Percentiles rank a stretch among this genome's conserved stretches.
Evolutionary conservation across 192 early-diverging fungal species (phyloP).

Genomic region (Coemansia sp.): DNA sequence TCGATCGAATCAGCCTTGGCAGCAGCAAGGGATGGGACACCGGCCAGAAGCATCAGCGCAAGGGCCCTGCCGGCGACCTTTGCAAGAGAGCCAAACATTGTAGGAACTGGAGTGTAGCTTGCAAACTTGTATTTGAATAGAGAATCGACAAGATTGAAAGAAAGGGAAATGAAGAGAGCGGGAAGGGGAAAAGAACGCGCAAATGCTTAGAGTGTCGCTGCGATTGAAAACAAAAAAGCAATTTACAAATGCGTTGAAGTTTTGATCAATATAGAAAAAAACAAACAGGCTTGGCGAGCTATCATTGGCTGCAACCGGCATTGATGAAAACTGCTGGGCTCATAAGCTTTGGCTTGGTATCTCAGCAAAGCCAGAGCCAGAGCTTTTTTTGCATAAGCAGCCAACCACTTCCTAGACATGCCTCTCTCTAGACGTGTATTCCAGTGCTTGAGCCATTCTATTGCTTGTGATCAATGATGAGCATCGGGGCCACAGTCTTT

Average conservation of each 20-base stretch:
- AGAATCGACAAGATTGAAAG: background rate
- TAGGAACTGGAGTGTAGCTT: background rate
- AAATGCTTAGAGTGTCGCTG: background rate
- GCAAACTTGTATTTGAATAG: background rate
- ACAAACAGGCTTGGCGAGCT: background rate
- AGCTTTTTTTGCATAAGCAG: no score
- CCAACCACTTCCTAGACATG: no score
- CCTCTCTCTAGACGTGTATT: no score
- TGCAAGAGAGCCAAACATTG: conserved; percentile 38
- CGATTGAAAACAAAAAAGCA: conserved; percentile 1
- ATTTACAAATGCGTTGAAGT: background rate
- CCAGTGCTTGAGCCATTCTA: no score
- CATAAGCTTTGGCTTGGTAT: no score
- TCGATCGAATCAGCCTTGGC: conserved; percentile 31
- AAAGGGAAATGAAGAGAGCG: background rate
- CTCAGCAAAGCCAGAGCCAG: no score
- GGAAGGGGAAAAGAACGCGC: background rate
- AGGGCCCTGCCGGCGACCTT: conserved; percentile 27
- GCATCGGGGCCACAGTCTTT: no score
- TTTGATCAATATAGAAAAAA: background rate
- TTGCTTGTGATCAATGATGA: no score
- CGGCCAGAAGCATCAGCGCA: conserved; percentile 16
- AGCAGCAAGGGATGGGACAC: conserved; percentile 2
- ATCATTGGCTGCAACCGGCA: background rate
- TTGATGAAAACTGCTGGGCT: no score